Evolutionary conservation across 2,329 filamentous ascomycete genomes (phyloP).

Genomic region (Metarhizium anisopliae): DNA sequence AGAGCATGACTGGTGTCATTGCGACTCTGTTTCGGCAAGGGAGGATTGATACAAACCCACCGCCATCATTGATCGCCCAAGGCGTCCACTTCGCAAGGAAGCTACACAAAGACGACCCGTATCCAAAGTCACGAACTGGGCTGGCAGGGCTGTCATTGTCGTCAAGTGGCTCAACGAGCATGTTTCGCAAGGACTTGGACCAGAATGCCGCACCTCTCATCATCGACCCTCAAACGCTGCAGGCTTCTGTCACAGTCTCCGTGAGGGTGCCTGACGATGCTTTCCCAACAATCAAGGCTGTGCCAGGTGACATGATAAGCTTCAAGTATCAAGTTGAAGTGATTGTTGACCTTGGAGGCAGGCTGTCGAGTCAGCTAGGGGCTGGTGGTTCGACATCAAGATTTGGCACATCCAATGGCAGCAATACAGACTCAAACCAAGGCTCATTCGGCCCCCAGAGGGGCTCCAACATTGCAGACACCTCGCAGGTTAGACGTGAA

Average conservation of each 20-base stretch:
- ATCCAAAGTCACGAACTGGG: constrained; percentile 78
- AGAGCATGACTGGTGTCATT: constrained; percentile 87
- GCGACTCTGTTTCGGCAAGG: constrained; percentile 88
- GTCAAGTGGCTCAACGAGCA: constrained; percentile 75
- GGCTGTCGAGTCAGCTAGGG: constrained; percentile 64
- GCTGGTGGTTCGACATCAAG: constrained; percentile 46
- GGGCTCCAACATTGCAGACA: constrained; percentile 69
- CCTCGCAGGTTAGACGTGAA: constrained; percentile 73
- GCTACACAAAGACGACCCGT: constrained; percentile 71
- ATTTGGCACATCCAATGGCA: constrained; percentile 24
- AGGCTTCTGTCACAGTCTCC: constrained; percentile 70
- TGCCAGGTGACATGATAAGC: constrained; percentile 88
- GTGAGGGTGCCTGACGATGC: constrained; percentile 82
- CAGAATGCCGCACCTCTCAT: constrained; percentile 85
- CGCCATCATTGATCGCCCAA: constrained; percentile 38
- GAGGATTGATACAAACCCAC: constrained; percentile 70
- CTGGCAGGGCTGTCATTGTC: constrained; percentile 79
- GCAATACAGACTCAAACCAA: constrained; percentile 16
- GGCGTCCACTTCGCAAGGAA: constrained; percentile 54
- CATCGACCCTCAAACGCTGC: constrained; percentile 71
- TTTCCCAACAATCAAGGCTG: constrained; percentile 83
- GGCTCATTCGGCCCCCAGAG: constrained; percentile 21
- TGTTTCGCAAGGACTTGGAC: constrained; percentile 91
- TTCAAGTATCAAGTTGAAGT: constrained; percentile 94
- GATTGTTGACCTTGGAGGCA: constrained; percentile 84